Evolutionary conservation across 2,329 filamentous ascomycete genomes (phyloP).

Genomic region (Tolypocladium guangdongense): DNA sequence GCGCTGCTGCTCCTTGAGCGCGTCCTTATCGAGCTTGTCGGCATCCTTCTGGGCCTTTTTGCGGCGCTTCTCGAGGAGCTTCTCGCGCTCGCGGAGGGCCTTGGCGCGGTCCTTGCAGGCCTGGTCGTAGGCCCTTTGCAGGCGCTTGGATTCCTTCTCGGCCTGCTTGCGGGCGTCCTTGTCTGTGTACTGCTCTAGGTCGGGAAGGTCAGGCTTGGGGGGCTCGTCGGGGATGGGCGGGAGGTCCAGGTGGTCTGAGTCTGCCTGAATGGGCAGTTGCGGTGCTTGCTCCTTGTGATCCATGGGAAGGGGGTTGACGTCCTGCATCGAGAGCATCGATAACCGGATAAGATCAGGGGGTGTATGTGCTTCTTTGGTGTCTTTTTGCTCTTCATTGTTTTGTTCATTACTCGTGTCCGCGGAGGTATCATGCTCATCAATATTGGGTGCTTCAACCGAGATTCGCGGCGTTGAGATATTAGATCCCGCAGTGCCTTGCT

Average conservation of each 20-base stretch:
- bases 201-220: slow-evolving; percentile 29
- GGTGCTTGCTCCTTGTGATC: slow-evolving; percentile 10
- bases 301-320: slow-evolving; percentile 29
- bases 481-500: not conserved
- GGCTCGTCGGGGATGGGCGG: slow-evolving; percentile 40
- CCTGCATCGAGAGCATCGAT: slow-evolving; percentile 21
- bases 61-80: slow-evolving; percentile 43
- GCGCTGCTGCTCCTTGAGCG: slow-evolving; percentile 25
- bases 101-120: slow-evolving; percentile 57
- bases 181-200: slow-evolving; percentile 48
- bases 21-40: slow-evolving; percentile 28
- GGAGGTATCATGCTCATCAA: not conserved
- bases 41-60: slow-evolving; percentile 32
- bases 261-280: not conserved
- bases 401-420: not conserved
- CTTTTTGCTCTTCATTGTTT: not conserved
- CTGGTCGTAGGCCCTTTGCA: slow-evolving; percentile 53
- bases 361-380: not conserved
- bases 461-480: not conserved
- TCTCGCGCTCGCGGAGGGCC: slow-evolving; percentile 50
- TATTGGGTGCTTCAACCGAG: not conserved
- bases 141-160: slow-evolving; percentile 54
- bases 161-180: slow-evolving; percentile 56
- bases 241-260: slow-evolving; percentile 15
- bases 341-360: slow-evolving; percentile 8